Conservation (phyloP, 805 yeast species). For the Kurtzmaniella cleridarum region DNA sequence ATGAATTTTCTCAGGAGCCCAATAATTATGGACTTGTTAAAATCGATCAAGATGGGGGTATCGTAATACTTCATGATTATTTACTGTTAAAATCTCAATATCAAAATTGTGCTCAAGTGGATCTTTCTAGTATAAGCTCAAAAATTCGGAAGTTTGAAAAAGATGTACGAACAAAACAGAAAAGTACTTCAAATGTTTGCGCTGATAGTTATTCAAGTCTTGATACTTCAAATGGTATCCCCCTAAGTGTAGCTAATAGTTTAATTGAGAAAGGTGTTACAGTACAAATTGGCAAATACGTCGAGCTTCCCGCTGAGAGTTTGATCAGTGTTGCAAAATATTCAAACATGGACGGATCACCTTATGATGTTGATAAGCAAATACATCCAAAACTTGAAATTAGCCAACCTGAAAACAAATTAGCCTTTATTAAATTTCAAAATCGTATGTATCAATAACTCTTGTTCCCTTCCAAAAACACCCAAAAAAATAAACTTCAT, state of each 20-base stretch:
- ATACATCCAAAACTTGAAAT: too few relatives aligned
- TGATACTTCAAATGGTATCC: slow-evolving; percentile 40
- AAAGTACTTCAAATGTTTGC: slow-evolving; percentile 20
- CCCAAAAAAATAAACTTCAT: not conserved
- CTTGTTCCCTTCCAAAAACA: too few relatives aligned
- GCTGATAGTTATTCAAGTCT: slow-evolving; percentile 27
- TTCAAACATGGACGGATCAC: too few relatives aligned
- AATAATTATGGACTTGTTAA: slow-evolving; percentile 76
- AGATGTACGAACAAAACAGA: slow-evolving; percentile 15
- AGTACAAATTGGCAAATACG: slow-evolving; percentile 44
- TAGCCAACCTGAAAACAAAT: too few relatives aligned
- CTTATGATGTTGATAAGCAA: too few relatives aligned
- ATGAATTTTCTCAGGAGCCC: slow-evolving; percentile 74
- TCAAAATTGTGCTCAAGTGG: slow-evolving; percentile 25
- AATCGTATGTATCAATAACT: too few relatives aligned
- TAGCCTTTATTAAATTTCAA: too few relatives aligned
- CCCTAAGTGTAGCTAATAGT: slow-evolving; percentile 35
- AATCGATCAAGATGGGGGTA: slow-evolving; percentile 35
- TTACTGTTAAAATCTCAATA: slow-evolving; percentile 40
- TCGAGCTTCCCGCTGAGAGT: slow-evolving; percentile 25
- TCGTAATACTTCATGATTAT: slow-evolving; percentile 40
- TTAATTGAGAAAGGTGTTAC: slow-evolving; percentile 48
- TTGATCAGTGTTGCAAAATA: too few relatives aligned
- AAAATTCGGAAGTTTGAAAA: slow-evolving; percentile 20
- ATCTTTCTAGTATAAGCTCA: slow-evolving; percentile 15